Base-by-base conservation (phyloP, 305 asterid genomes). In the Caryopteris hybrid region DNA sequence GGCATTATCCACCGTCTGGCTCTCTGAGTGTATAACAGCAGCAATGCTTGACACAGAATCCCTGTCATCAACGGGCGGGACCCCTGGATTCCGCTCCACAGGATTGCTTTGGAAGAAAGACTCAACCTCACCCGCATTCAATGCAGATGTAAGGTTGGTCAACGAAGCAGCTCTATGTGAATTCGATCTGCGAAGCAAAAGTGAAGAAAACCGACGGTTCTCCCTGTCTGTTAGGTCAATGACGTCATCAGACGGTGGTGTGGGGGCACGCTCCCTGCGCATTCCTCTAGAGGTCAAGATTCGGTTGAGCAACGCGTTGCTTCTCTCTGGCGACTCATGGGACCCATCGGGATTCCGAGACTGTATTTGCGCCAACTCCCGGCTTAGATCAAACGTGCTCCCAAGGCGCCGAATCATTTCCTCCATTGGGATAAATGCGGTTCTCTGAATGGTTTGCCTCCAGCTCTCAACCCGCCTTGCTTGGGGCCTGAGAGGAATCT, bases 1-100 rank as follows among this genome's bases (percentile, higher is more conserved):
- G 6, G 95, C 94, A 43, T 91, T 91, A 50, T 94, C 99, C 58
- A 91, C 70, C 0, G 97, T 91, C 63, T 84, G 96, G 68, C 96
- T 87, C 83, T 91, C 97, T 0, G 99, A 91, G 58, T 91, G 99
- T 76, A 94, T 91, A 29, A 86, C 96, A 51, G 96, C 97, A 48
- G 99, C 99, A 64, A 94, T 88, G 76, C 97, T 91, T 1, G 99
- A 91, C 12, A 89, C 75, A 0, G 97, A 91, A 67, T 91, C 96
- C 82, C 99, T 79, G 62, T 90, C 99, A 17, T 92, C 97, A 6
- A 80, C 85, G 0, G 82, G 86, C 18, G 74, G 70, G 61, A 61
- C 87, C 38, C 80, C 90, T 20, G 67, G 91, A 68, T 57, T 77
- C 50, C 90, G 76, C 17, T 84, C 96, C 2, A 79, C 78, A 0